phyloP scores from a whole-genome alignment of 805 yeast species.

The Yueomyces sp. region DNA sequence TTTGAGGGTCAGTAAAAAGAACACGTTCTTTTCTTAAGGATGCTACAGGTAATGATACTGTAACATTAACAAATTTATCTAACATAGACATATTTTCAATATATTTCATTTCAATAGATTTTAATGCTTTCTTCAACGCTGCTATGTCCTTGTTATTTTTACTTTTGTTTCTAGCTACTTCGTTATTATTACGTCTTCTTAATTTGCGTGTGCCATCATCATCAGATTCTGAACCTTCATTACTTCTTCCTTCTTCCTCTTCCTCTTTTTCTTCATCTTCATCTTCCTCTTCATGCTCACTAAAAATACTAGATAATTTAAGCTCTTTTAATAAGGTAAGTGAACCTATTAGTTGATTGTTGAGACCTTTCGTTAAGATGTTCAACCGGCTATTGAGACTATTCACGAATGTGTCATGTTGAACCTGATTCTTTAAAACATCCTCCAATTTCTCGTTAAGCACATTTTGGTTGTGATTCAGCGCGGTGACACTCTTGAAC shows the following conservation, averaged over 20 bases:
- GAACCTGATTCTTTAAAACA: neutral
- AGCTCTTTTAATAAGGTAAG: neutral
- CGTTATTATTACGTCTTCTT: too few relatives aligned
- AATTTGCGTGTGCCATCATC: too few relatives aligned
- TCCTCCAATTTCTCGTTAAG: slow-evolving; percentile 14
- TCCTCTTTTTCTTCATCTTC: neutral
- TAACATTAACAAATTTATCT: neutral
- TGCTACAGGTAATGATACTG: neutral
- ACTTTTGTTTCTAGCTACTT: too few relatives aligned
- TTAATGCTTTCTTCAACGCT: too few relatives aligned
- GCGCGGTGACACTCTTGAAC: slow-evolving; percentile 15
- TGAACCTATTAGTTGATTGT: neutral
- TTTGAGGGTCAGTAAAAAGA: too few relatives aligned
- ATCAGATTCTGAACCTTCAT: neutral
- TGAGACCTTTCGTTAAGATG: neutral
- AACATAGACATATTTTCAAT: neutral
- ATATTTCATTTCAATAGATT: neutral
- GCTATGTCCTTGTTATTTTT: too few relatives aligned
- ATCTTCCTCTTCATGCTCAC: neutral
- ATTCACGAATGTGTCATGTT: neutral
- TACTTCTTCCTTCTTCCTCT: neutral
- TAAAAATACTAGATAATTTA: neutral
- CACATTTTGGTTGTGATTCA: slow-evolving; percentile 22
- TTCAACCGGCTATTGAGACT: neutral
- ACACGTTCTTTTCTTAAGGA: too few relatives aligned